Conservation (phyloP, 2,329 filamentous ascomycete species). For the Exophiala viscosa region DNA sequence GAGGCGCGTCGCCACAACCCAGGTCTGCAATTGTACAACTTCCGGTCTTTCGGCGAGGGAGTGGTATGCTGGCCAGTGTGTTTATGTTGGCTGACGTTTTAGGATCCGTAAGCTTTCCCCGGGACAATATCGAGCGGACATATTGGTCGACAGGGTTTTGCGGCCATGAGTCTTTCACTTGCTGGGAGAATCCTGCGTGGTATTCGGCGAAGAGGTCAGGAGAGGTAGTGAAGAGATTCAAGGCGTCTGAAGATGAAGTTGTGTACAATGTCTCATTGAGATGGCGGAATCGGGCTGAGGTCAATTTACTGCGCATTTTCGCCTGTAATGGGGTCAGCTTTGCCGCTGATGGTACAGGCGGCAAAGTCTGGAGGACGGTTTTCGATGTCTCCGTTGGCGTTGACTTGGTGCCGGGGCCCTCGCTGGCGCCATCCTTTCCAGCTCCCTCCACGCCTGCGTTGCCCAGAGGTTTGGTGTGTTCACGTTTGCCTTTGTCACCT, state of each 20-base stretch:
- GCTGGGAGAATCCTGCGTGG: conserved; percentile 90
- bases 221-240: conserved; percentile 73
- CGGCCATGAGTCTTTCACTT: conserved; percentile 87
- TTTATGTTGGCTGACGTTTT: not conserved
- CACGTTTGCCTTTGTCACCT: too few species aligned
- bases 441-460: too few species aligned
- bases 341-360: conserved; percentile 43
- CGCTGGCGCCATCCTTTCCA: not conserved
- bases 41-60: conserved; percentile 67
- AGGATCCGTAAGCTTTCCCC: conserved; percentile 44
- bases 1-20: conserved; percentile 85
- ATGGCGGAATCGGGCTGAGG: conserved; percentile 93
- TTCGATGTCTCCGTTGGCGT: conserved; percentile 1
- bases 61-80: conserved; percentile 36
- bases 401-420: not conserved
- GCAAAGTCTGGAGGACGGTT: conserved; percentile 31
- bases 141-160: conserved; percentile 93
- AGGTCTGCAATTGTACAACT: conserved; percentile 81
- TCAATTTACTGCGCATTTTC: conserved; percentile 89
- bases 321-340: conserved; percentile 90
- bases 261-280: conserved; percentile 97
- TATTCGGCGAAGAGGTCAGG: conserved; percentile 96
- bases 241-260: conserved; percentile 77
- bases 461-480: too few species aligned
- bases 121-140: conserved; percentile 64